Evolutionary conservation across 208 protist genomes (phyloP).

Genomic region (Leishmania tropica): DNA sequence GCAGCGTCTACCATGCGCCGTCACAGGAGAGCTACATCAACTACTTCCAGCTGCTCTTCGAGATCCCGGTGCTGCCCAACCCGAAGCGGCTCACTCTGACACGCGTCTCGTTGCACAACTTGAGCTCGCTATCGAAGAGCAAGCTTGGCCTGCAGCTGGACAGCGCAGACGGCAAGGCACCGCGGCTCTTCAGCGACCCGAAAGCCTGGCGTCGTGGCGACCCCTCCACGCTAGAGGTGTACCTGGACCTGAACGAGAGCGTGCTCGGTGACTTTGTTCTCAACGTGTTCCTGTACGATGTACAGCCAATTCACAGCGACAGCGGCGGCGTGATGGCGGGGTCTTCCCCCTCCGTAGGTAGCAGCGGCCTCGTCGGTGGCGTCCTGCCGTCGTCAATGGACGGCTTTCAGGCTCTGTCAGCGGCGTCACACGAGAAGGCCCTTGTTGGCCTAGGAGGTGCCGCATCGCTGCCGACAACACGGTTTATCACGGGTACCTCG

Average conservation of each 20-base stretch:
- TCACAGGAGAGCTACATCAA: constrained; percentile 83
- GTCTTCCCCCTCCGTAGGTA: not conserved
- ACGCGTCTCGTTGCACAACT: constrained; percentile 66
- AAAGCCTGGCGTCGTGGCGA: constrained; percentile 49
- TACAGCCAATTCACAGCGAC: constrained; percentile 9
- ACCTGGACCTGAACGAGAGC: constrained; percentile 47
- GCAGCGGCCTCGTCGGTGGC: constrained; percentile 1
- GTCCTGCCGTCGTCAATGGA: not conserved
- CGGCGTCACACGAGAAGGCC: constrained; percentile 1
- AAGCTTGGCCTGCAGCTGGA: constrained; percentile 68
- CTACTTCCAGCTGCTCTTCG: constrained; percentile 84
- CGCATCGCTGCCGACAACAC: constrained; percentile 7
- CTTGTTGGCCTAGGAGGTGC: not conserved
- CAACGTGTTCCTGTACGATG: constrained; percentile 56
- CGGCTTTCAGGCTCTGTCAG: not conserved
- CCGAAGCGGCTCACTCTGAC: constrained; percentile 49
- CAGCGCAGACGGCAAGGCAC: constrained; percentile 32
- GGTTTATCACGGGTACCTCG: constrained; percentile 14
- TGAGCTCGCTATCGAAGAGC: constrained; percentile 35
- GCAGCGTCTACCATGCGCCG: constrained; percentile 58
- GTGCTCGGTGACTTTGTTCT: constrained; percentile 82
- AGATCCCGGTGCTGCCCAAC: constrained; percentile 71
- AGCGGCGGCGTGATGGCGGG: not conserved
- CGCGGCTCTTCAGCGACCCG: constrained; percentile 59
- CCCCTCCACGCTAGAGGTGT: constrained; percentile 40